Conservation (phyloP, 495 filamentous ascomycete genomes). For the Cudoniella acicularis region DNA sequence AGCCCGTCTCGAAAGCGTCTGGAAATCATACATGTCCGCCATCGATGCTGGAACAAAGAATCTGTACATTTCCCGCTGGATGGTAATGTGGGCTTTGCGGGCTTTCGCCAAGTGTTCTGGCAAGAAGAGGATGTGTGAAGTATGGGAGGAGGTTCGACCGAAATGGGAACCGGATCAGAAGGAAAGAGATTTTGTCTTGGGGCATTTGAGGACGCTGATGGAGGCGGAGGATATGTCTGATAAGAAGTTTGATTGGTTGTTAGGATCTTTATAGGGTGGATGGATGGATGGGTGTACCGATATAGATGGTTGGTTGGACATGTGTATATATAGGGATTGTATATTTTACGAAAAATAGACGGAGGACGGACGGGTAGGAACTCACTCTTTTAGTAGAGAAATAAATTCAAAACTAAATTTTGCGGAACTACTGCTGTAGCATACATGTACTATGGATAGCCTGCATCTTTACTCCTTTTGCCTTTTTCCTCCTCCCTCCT, state of each 20-base stretch:
- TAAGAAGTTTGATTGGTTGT: not conserved
- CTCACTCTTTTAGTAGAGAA: no score
- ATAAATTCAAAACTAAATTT: no score
- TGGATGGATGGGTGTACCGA: no score
- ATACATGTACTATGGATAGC: no score
- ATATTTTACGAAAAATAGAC: no score
- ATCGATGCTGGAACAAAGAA: conserved; percentile 30
- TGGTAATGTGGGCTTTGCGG: conserved; percentile 42
- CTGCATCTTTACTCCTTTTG: no score
- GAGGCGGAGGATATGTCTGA: conserved; percentile 8
- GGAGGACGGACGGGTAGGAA: no score
- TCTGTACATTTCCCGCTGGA: conserved; percentile 45
- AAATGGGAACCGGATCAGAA: conserved; percentile 20
- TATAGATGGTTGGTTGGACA: no score
- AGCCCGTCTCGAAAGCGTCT: conserved; percentile 50
- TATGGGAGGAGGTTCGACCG: conserved; percentile 29
- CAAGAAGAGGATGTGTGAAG: conserved; percentile 32
- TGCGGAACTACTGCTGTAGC: no score
- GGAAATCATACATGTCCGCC: conserved; percentile 37
- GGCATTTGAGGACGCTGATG: conserved; percentile 11
- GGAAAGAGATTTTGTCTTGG: conserved; percentile 23
- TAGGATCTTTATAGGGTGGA: no score
- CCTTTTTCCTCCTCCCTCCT: no score
- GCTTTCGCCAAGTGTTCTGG: conserved; percentile 42
- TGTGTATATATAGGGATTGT: no score